Evolutionary conservation across 2,329 filamentous ascomycete genomes (phyloP), one percentile per base, ranked within the genome.

Genomic region (Alternaria sp.): DNA sequence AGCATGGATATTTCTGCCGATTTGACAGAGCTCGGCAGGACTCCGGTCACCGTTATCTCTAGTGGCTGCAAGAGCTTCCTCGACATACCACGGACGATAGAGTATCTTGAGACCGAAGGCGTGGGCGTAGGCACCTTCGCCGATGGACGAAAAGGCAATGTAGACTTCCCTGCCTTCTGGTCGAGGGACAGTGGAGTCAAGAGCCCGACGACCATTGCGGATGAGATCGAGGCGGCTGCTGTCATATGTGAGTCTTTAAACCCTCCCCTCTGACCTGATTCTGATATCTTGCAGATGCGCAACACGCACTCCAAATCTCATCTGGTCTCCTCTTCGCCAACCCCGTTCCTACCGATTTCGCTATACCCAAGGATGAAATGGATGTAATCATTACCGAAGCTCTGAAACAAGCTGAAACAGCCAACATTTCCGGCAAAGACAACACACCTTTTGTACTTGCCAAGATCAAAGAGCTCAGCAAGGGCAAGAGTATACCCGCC

Each of bases 11-110:
- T 99, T 66, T 98, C 95, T 64, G 95, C 96, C 44, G 96, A 99
- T 81, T 85, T 99, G 64, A 97, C 93, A 5, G 96, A 98, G 84
- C 87, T 99, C 54, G 94, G 96, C 15, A 87, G 93, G 61, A 97
- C 94, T 8, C 89, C 92, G 11, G 90, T 99, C 56, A 91, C 94
- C 25, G 94, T 99, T 3, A 85, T 99, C 56, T 92, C 91, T 79
- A 93, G 92, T 68, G 96, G 96, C 13, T 96, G 93, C 82, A 99
- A 99, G 82, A 96, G 95, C 66, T 98, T 99, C 79, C 85, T 99
- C 40, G 96, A 99, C 76, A 93, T 97, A 63, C 89, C 91, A 3
- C 87, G 93, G 56, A 99, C 96, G 0, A 85, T 99, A 6, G 96
- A 99, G 82, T 90, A 89, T 71, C 83, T 91, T 4, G 89, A 91